phyloP scores from a whole-genome alignment of 202 grass and related monocot species.

The Carex sylvatica region DNA sequence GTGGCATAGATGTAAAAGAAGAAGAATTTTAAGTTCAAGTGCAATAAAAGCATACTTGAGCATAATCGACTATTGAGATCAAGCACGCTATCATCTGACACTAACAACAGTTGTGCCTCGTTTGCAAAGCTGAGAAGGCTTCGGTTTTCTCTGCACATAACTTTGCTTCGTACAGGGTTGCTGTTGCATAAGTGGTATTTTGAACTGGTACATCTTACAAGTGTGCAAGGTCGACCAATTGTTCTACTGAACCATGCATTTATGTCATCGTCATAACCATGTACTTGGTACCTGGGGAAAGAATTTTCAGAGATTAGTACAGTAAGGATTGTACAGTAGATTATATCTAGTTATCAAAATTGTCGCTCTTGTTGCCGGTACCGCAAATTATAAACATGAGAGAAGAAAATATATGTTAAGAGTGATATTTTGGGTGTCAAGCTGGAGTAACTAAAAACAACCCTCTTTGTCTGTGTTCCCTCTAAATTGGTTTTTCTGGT shows the following conservation, averaged over 20 bases:
- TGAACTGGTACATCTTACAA: slow-evolving; percentile 72
- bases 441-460: neutral
- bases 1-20: neutral
- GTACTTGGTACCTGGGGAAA: slow-evolving; percentile 62
- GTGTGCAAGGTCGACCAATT: slow-evolving; percentile 61
- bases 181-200: slow-evolving; percentile 36
- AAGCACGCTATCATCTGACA: slow-evolving; percentile 69
- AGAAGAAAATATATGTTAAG: neutral
- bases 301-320: neutral
- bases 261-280: slow-evolving; percentile 52
- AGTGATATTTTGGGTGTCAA: neutral
- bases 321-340: neutral
- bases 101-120: slow-evolving; percentile 77
- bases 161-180: slow-evolving; percentile 22
- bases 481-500: neutral
- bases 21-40: slow-evolving; percentile 9
- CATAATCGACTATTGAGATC: slow-evolving; percentile 72
- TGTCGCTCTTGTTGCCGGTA: neutral
- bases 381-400: neutral
- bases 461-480: neutral
- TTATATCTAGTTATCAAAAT: neutral
- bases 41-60: slow-evolving; percentile 45
- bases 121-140: slow-evolving; percentile 88
- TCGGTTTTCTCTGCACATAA: slow-evolving; percentile 57
- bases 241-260: slow-evolving; percentile 83